Conservation (phyloP, 306 rosid species). For the Styphnolobium japonicum region DNA sequence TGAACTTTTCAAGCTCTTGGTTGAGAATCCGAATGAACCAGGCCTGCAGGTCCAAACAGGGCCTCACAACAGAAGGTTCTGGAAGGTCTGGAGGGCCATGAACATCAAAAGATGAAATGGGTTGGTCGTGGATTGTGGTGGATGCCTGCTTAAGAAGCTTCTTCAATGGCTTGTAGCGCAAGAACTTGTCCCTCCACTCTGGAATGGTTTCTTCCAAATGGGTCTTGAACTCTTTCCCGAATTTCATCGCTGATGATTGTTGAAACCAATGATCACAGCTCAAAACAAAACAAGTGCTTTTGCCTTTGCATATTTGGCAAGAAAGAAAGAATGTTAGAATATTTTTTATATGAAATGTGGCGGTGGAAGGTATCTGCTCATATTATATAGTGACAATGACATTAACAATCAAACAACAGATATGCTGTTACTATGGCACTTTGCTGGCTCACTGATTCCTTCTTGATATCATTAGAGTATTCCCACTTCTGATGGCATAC, state of each 20-base stretch:
- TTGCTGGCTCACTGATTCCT: no score
- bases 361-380: no score
- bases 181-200: constrained; percentile 97
- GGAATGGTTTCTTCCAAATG: constrained; percentile 93
- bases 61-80: neutral
- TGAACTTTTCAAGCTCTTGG: constrained; percentile 81
- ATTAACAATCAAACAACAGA: no score
- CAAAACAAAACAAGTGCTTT: neutral
- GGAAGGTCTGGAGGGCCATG: neutral
- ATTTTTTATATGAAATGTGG: no score
- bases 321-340: no score
- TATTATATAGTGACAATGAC: no score
- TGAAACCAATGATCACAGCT: neutral
- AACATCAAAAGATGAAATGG: neutral
- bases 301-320: neutral
- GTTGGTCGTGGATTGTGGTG: constrained; percentile 8
- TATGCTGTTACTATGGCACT: no score
- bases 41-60: constrained; percentile 46
- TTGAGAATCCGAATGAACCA: constrained; percentile 79
- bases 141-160: constrained; percentile 64
- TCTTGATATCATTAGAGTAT: no score
- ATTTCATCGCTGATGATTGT: constrained; percentile 54
- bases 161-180: constrained; percentile 87
- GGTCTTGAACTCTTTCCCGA: constrained; percentile 86
- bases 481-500: no score